phyloP scores from a whole-genome alignment of 805 yeast genomes.

The Yarrowia alimentaria region DNA sequence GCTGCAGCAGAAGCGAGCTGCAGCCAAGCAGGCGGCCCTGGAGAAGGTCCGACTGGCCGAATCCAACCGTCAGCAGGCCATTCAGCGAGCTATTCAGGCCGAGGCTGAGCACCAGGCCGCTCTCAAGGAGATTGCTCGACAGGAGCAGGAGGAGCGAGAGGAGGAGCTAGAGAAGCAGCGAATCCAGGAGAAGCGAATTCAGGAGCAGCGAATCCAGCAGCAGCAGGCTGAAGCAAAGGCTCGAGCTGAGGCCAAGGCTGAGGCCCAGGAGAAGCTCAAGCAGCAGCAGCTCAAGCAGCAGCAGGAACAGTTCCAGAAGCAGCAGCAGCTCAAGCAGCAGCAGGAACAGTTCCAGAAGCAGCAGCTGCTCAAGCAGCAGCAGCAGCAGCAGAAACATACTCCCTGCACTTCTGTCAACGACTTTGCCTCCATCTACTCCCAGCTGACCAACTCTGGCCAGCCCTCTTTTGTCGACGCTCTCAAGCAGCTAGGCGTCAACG shows the following conservation, averaged over 20 bases:
- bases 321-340: not conserved
- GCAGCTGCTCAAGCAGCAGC: not conserved
- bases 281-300: not conserved
- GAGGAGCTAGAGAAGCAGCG: not conserved
- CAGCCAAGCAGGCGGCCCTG: not conserved
- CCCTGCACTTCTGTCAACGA: conserved; percentile 1
- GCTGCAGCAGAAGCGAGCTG: conserved; percentile 1
- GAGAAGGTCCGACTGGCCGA: conserved; percentile 15
- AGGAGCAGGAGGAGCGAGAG: not conserved
- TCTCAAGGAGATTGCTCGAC: conserved; percentile 1
- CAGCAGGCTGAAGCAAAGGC: not conserved
- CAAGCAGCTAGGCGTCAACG: conserved; percentile 19
- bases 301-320: not conserved
- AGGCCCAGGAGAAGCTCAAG: not conserved
- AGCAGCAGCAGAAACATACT: not conserved
- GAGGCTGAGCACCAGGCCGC: conserved; percentile 1
- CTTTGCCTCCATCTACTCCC: conserved; percentile 10
- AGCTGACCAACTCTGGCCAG: conserved; percentile 3
- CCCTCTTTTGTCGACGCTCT: conserved; percentile 21
- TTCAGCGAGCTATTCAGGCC: conserved; percentile 1
- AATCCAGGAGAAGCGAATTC: not conserved
- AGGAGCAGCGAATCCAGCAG: not conserved
- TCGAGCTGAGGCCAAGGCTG: not conserved
- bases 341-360: not conserved
- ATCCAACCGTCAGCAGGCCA: not conserved